phyloP scores from a whole-genome alignment of 2,329 filamentous ascomycete genomes.

The Ophiosphaerella korrae region DNA sequence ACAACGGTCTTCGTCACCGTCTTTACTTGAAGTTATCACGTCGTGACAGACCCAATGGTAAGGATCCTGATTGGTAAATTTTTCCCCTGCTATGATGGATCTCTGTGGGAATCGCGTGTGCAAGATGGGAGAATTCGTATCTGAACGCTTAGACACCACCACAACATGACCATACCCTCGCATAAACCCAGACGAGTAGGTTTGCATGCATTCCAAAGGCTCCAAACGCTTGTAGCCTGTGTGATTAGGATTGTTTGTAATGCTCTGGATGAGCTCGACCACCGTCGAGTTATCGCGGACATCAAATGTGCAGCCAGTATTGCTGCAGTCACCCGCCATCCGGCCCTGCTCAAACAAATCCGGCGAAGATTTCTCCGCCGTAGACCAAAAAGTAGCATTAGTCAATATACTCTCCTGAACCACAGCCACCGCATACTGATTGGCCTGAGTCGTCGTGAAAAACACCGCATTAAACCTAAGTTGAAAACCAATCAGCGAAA shows the following conservation, averaged over 20 bases:
- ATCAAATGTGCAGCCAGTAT: slow-evolving; percentile 9
- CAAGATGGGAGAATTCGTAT: slow-evolving; percentile 9
- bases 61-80: slow-evolving; percentile 15
- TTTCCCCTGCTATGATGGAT: slow-evolving; percentile 6
- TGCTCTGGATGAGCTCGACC: slow-evolving; percentile 9
- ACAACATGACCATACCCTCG: slow-evolving; percentile 13
- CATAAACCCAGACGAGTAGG: slow-evolving; percentile 15
- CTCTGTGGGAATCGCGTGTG: slow-evolving; percentile 19
- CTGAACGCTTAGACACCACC: slow-evolving; percentile 7
- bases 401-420: slow-evolving; percentile 8
- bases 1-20: background rate
- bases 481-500: no score
- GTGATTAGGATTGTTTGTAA: slow-evolving; percentile 6
- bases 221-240: slow-evolving; percentile 4
- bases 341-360: slow-evolving; percentile 7
- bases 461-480: slow-evolving; percentile 23
- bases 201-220: slow-evolving; percentile 9
- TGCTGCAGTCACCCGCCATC: slow-evolving; percentile 1
- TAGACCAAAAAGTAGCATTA: slow-evolving; percentile 11
- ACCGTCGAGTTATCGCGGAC: slow-evolving; percentile 6
- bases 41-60: slow-evolving; percentile 22
- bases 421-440: slow-evolving; percentile 23
- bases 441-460: slow-evolving; percentile 18
- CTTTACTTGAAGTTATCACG: background rate
- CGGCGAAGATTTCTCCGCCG: slow-evolving; percentile 14